Base-by-base conservation (phyloP, 768 basidiomycete species). In the Rubroboletus satanas region DNA sequence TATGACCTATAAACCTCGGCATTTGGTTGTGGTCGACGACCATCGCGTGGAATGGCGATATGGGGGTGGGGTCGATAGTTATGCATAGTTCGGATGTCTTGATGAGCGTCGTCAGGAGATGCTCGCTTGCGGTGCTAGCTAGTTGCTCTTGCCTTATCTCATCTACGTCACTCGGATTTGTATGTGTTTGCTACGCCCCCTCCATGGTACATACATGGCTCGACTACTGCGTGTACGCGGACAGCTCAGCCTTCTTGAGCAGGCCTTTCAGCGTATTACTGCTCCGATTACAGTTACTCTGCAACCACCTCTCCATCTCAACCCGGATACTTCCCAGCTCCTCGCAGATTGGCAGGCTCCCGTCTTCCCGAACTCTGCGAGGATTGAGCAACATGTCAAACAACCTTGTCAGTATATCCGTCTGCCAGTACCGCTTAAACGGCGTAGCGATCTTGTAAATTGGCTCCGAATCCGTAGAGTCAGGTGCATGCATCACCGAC, bases 361-460 rank as follows among this genome's bases (percentile, higher is more conserved):
- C 79, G 49, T 83, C 82, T 12, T 76, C 66, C 14, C 79, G 77
- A 17, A 83, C 79, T n/a, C 76, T 61, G 36, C 76, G 73, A 1
- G 97, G 88, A 70, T 98, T 98, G 54, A 99, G 83, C 52, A 98
- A 73, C 29, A 88, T 59, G 62, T 95, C 88, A 68, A 99, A 98
- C 42, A 97, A 65, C 50, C 80, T 72, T 33, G 75, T 87, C 93
- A 97, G 96, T 23, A 96, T 71, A 23, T 90, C 88, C 43, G 77
- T 81, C 71, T 98, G 94, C 93, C 97, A 98, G 70, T 99, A 99
- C 55, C 97, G 79, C 67, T 93, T 93, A 64, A 95, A 79, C n/a
- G 88, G 82, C 29, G 85, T 83, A 15, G 82, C 75, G 49, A 93
- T 81, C 75, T 82, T 87, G 74, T 85, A 81, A 54, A 79, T 73